Evolutionary conservation across 208 protist genomes (phyloP), one percentile per base, ranked within the genome.

Genomic region (Crithidia fasciculata): DNA sequence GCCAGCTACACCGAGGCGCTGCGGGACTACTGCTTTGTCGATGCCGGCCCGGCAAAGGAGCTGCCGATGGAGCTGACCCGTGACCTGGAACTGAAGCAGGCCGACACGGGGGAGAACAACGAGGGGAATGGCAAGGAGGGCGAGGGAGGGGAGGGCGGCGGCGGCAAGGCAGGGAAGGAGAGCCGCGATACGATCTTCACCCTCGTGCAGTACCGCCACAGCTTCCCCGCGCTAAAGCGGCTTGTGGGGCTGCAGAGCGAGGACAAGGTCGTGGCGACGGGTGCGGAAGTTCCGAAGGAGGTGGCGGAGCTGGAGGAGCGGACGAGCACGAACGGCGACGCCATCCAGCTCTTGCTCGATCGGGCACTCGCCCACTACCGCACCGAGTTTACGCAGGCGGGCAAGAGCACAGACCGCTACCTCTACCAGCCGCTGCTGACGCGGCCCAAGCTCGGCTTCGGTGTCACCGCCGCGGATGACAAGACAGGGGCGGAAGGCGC

Each of bases 401-500:
- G 63, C 39, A n/a, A 50, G 5, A 69, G 72, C 58, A 69, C 47
- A 13, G 72, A 83, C 18, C 88, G 90, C 16, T 95, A 90, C 69
- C 68, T 95, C 8, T 94, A 88, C 53, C 84, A 94, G 64, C 87
- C 84, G 19, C 76, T 87, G 16, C 40, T 82, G 15, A 59, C 52
- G 53, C 53, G 19, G 41, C 61, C 37, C 7, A 73, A 75, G 36
- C 28, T 57, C n/a, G 12, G 45, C 36, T 72, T 73, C 15, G 60
- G 41, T 54, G 18, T 61, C n/a, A 28, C 43, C 18, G 50, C 16
- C 4, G 56, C 66, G 16, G 76, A 78, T 13, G 58, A 80, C 36
- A 61, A 66, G 65, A 56, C 15, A 61, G 28, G n/a, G 8, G 43
- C 8, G n/a, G 52, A 19, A n/a, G 64, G 64, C 19, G 54, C 79